phyloP scores from a whole-genome alignment of 2,329 filamentous ascomycete species.

The Fusarium tuaranense region DNA sequence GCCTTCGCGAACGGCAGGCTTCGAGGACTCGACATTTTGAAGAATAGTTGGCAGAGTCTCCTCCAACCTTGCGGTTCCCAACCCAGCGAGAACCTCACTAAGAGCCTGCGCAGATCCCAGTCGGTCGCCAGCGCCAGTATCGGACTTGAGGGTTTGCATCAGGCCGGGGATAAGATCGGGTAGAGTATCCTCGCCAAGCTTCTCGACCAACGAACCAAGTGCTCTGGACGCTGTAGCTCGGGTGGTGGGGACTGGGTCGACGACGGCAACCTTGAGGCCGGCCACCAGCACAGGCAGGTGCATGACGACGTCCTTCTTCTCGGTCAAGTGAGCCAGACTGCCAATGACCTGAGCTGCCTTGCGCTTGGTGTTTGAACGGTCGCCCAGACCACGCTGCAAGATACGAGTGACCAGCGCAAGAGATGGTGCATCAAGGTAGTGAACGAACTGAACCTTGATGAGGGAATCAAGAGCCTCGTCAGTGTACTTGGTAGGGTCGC shows the following conservation, averaged over 20 bases:
- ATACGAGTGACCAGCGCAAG: slow-evolving; percentile 95
- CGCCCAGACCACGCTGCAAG: slow-evolving; percentile 88
- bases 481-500: slow-evolving; percentile 96
- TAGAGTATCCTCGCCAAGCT: slow-evolving; percentile 94
- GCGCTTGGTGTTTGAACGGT: slow-evolving; percentile 93
- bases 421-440: slow-evolving; percentile 98
- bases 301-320: slow-evolving; percentile 91
- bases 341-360: slow-evolving; percentile 98
- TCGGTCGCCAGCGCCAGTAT: slow-evolving; percentile 95
- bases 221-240: slow-evolving; percentile 96
- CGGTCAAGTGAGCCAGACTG: slow-evolving; percentile 95
- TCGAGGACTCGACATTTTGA: slow-evolving; percentile 93
- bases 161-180: slow-evolving; percentile 97
- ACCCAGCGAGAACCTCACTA: slow-evolving; percentile 92
- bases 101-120: slow-evolving; percentile 96
- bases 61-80: slow-evolving; percentile 92
- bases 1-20: slow-evolving; percentile 91
- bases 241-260: slow-evolving; percentile 96
- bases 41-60: slow-evolving; percentile 96
- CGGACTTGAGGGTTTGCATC: slow-evolving; percentile 97
- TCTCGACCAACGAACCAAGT: slow-evolving; percentile 95
- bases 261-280: slow-evolving; percentile 87
- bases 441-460: slow-evolving; percentile 98
- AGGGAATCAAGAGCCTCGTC: slow-evolving; percentile 93
- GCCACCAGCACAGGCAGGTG: slow-evolving; percentile 94